Percentiles rank a stretch among this genome's conserved stretches.
These are phyloP conservation scores for Goniomonas avonlea DNA, from an alignment of 78 protist species.

Conservation along the genomic window DNA sequence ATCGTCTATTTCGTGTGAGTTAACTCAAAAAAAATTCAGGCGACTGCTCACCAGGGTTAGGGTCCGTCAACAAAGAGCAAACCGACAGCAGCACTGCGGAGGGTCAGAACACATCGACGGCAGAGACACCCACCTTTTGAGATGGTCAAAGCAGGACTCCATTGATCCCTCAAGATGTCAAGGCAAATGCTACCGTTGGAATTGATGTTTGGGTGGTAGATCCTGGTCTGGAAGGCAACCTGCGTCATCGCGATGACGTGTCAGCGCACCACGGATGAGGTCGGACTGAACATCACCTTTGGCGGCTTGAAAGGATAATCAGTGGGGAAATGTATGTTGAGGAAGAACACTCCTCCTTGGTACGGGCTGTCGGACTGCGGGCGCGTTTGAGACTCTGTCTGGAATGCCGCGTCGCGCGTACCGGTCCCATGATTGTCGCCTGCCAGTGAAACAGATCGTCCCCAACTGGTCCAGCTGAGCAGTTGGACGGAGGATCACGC, in stretches of 20 bases:
- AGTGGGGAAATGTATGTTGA: conserved; percentile 76
- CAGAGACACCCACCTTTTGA: too few relatives aligned
- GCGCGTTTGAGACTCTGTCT: too few relatives aligned
- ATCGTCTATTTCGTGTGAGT: too few relatives aligned
- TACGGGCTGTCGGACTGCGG: conserved; percentile 77
- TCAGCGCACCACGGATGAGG: background rate
- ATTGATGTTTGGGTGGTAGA: conserved; percentile 86
- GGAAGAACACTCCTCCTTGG: conserved; percentile 65
- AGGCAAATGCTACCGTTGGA: conserved; percentile 78
- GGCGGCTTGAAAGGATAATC: conserved; percentile 97
- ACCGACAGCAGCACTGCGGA: conserved; percentile 61
- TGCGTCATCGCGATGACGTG: background rate
- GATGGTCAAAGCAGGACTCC: conserved; percentile 90
- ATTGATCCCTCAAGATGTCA: conserved; percentile 80
- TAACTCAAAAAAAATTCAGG: too few relatives aligned
- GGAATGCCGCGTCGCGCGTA: too few relatives aligned
- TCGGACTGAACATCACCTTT: conserved; percentile 37
- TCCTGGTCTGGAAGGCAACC: conserved; percentile 70
- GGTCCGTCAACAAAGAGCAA: conserved; percentile 78
- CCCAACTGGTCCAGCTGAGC: conserved; percentile 84
- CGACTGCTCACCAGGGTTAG: conserved; percentile 75
- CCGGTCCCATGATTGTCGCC: conserved; percentile 86
- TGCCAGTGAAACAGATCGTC: conserved; percentile 88
- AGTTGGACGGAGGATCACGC: conserved; percentile 85
- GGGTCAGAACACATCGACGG: conserved; percentile 18